Evolutionary conservation across 225 moss, liverwort and hornwort species (phyloP).

Genomic region (Climacium dendroides): DNA sequence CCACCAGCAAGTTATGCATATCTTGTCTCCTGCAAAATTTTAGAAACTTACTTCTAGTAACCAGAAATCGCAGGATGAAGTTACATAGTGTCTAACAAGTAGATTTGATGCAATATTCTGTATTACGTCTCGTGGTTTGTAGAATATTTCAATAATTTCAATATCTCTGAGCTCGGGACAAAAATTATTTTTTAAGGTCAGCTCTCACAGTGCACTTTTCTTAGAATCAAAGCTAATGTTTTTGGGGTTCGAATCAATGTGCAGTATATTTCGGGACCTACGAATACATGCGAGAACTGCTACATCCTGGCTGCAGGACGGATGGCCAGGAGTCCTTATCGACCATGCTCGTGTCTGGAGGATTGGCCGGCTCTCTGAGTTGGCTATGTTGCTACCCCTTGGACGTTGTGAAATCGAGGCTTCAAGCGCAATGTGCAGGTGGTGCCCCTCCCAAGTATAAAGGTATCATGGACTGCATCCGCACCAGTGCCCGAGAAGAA

Average conservation of each 20-base stretch:
- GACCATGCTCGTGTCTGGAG: conserved; percentile 95
- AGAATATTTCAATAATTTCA: background rate
- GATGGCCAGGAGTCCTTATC: conserved; percentile 59
- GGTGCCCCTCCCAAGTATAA: conserved; percentile 36
- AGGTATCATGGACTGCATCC: conserved; percentile 78
- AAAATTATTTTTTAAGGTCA: background rate
- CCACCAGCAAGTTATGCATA: background rate
- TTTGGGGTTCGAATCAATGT: background rate
- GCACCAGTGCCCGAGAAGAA: conserved; percentile 71
- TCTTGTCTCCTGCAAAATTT: background rate
- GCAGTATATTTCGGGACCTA: conserved; percentile 91
- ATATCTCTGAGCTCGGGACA: background rate
- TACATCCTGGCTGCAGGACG: conserved; percentile 84
- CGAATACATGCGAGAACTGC: conserved; percentile 69
- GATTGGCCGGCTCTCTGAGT: conserved; percentile 78
- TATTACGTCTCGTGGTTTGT: background rate
- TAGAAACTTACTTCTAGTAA: background rate
- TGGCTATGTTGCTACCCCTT: conserved; percentile 92
- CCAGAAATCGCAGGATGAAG: background rate
- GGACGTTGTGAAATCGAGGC: conserved; percentile 89
- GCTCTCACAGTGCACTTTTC: background rate
- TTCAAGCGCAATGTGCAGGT: conserved; percentile 68
- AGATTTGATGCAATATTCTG: background rate
- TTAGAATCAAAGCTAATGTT: background rate
- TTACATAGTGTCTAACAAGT: background rate